phyloP scores from a whole-genome alignment of 768 basidiomycete species.

The Boletus bicolor region DNA sequence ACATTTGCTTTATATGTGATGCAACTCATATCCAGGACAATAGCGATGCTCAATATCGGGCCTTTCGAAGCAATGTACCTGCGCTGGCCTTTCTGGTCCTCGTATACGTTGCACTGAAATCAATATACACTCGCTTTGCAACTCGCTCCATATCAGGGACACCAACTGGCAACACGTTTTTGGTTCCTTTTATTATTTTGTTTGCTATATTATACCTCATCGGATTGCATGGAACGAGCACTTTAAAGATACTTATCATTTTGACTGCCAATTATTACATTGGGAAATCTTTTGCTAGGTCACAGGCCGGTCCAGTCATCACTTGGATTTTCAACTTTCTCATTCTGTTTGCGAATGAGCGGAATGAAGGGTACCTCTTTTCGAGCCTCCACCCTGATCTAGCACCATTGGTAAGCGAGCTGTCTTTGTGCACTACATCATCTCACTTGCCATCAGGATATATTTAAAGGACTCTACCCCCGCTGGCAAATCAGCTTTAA shows the following conservation, averaged over 20 bases:
- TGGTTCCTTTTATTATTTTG: slow-evolving; percentile 55
- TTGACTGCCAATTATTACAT: slow-evolving; percentile 67
- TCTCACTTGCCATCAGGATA: slow-evolving; percentile 46
- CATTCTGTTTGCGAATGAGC: slow-evolving; percentile 76
- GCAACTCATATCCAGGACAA: slow-evolving; percentile 63
- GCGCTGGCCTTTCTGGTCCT: slow-evolving; percentile 48
- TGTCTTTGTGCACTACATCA: background rate
- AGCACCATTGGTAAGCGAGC: slow-evolving; percentile 53
- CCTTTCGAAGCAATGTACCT: slow-evolving; percentile 79
- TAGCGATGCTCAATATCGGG: slow-evolving; percentile 87
- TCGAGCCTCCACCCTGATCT: slow-evolving; percentile 52
- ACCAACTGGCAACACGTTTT: slow-evolving; percentile 31
- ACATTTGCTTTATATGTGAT: background rate
- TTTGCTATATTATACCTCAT: slow-evolving; percentile 66
- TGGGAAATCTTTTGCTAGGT: slow-evolving; percentile 43
- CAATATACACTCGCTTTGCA: slow-evolving; percentile 39
- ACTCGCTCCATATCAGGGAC: slow-evolving; percentile 22
- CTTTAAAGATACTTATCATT: slow-evolving; percentile 74
- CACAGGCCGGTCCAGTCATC: slow-evolving; percentile 45
- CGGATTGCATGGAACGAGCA: slow-evolving; percentile 77
- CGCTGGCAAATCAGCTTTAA: slow-evolving; percentile 95
- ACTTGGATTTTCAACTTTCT: slow-evolving; percentile 78
- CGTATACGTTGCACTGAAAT: slow-evolving; percentile 57
- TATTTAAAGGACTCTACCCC: slow-evolving; percentile 72
- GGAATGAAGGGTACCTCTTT: slow-evolving; percentile 71